Conservation (phyloP, 192 early-diverging fungal genomes). For the Rhizophagus sp. region DNA sequence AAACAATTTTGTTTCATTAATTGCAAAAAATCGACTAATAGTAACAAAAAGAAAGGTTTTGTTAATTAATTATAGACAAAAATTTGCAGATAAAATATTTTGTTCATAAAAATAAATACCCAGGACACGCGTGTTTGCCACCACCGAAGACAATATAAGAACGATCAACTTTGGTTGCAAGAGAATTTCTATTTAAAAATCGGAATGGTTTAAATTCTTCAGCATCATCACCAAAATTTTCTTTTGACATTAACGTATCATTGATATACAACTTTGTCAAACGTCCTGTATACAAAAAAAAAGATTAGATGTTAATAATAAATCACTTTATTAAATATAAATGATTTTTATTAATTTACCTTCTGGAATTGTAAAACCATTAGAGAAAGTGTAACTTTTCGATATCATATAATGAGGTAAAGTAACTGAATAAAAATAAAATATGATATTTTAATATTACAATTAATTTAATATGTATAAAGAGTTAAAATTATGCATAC, state of each 20-base stretch:
- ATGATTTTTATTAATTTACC: background rate
- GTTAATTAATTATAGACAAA: too few relatives aligned
- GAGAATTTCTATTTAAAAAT: constrained; percentile 18
- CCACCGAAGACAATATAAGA: background rate
- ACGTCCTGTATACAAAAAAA: background rate
- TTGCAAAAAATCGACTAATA: background rate
- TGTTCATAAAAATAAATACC: too few relatives aligned
- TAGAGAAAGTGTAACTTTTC: constrained; percentile 2
- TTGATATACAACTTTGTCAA: background rate
- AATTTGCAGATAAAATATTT: background rate
- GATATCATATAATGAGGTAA: background rate
- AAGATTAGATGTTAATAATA: background rate
- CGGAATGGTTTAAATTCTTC: constrained; percentile 29
- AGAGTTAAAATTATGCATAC: background rate
- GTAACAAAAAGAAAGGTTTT: background rate
- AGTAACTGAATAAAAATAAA: background rate
- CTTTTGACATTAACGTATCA: background rate
- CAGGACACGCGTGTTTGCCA: background rate
- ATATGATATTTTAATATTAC: background rate
- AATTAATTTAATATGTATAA: too few relatives aligned
- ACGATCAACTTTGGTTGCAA: constrained; percentile 14
- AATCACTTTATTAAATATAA: too few relatives aligned
- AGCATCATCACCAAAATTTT: background rate
- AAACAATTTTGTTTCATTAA: background rate
- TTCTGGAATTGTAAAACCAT: constrained; percentile 9